These are phyloP conservation scores for Lecanosticta acicola DNA, from an alignment of 2,329 filamentous ascomycete species.

Conservation along the genomic window DNA sequence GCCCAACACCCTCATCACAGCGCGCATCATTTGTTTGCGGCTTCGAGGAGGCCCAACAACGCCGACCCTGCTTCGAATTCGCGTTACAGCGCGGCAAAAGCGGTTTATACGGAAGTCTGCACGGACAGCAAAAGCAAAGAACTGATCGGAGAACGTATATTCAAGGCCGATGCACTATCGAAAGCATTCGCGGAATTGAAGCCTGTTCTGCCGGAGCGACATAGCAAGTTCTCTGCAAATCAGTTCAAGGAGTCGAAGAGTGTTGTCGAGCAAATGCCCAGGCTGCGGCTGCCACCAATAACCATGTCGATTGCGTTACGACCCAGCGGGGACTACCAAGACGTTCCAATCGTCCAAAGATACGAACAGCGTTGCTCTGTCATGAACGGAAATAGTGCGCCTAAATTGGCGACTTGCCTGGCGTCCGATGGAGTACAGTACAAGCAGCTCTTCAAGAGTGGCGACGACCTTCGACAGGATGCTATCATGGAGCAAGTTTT, in stretches of 20 bases:
- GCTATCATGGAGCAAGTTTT: constrained; percentile 99
- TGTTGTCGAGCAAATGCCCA: constrained; percentile 54
- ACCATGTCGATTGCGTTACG: constrained; percentile 80
- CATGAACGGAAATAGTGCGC: constrained; percentile 82
- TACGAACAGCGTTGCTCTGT: constrained; percentile 75
- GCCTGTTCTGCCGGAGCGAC: constrained; percentile 47
- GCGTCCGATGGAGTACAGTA: constrained; percentile 73
- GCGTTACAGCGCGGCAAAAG: constrained; percentile 66
- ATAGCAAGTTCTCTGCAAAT: constrained; percentile 51
- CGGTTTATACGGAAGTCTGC: constrained; percentile 58
- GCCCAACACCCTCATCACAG: constrained; percentile 91
- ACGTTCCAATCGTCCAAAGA: constrained; percentile 65
- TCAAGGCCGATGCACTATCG: constrained; percentile 65
- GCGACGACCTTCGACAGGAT: constrained; percentile 87
- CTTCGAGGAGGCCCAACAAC: constrained; percentile 53
- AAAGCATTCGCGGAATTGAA: constrained; percentile 57
- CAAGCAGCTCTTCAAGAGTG: constrained; percentile 91
- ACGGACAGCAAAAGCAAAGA: constrained; percentile 46
- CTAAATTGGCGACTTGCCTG: constrained; percentile 82
- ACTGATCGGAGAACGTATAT: constrained; percentile 63
- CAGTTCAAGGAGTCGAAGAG: constrained; percentile 58
- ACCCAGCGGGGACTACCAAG: constrained; percentile 66
- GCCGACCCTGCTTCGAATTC: constrained; percentile 68
- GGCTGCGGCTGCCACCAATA: constrained; percentile 71
- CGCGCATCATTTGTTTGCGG: constrained; percentile 94